Conservation (phyloP, 108 stramenopile species). For the Bacterosira constricta region DNA sequence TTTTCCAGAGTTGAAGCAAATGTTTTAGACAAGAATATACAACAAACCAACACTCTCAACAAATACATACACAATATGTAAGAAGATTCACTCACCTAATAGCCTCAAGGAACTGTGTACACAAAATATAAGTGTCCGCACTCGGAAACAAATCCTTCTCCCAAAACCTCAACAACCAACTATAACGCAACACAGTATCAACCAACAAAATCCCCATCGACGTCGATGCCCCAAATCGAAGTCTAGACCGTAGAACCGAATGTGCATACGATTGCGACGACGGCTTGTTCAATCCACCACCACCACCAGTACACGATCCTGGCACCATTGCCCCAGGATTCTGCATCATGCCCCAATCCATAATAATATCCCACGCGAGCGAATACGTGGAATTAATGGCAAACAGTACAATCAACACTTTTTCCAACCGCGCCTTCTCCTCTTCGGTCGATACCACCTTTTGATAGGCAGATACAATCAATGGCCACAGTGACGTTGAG, state of each 20-base stretch:
- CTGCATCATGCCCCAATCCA: conserved; percentile 93
- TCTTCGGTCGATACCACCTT: conserved; percentile 53
- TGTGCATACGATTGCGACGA: conserved; percentile 48
- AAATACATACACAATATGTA: too few species aligned
- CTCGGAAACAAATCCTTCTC: conserved; percentile 59
- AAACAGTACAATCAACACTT: conserved; percentile 59
- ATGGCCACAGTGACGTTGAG: conserved; percentile 74
- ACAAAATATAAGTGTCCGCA: conserved; percentile 72
- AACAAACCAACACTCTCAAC: too few species aligned
- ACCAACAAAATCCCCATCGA: conserved; percentile 61
- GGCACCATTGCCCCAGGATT: conserved; percentile 58
- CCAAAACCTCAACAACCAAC: conserved; percentile 71
- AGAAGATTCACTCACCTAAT: conserved; percentile 34
- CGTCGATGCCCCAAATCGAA: conserved; percentile 75
- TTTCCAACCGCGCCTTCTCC: conserved; percentile 53
- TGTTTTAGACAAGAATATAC: background rate
- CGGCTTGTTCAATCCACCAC: background rate
- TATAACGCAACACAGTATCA: conserved; percentile 71
- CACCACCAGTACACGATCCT: conserved; percentile 45
- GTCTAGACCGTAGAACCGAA: conserved; percentile 61
- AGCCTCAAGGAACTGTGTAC: conserved; percentile 75
- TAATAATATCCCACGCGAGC: conserved; percentile 75
- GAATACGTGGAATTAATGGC: conserved; percentile 78
- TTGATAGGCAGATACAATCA: conserved; percentile 79
- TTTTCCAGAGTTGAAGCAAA: background rate